These are phyloP conservation scores for Rhododendron henanense DNA, from an alignment of 148 eudicot species.

Conservation along the genomic window DNA sequence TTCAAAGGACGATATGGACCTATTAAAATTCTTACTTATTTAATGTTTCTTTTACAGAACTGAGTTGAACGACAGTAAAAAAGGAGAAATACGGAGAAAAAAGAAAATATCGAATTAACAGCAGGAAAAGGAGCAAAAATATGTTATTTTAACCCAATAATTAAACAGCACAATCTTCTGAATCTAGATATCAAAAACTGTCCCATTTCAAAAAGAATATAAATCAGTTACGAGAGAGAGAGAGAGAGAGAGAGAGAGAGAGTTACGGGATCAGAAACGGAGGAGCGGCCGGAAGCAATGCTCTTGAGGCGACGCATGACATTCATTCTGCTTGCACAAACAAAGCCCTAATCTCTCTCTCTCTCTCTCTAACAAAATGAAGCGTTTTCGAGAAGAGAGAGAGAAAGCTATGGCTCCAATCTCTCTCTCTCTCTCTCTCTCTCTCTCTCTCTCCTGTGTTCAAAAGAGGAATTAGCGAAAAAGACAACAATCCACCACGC, in stretches of 20 bases:
- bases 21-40: not conserved
- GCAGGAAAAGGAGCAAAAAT: not conserved
- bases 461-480: not conserved
- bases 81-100: not conserved
- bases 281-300: constrained; percentile 76
- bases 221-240: not conserved
- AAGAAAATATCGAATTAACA: not conserved
- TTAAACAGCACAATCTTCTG: not conserved
- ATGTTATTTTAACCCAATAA: not conserved
- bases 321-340: constrained; percentile 40
- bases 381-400: constrained; percentile 10
- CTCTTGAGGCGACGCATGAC: constrained; percentile 90
- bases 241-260: constrained; percentile 8
- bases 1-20: not conserved
- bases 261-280: constrained; percentile 80
- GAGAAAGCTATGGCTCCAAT: constrained; percentile 24
- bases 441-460: not conserved
- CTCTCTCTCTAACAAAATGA: not conserved
- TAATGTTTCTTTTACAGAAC: not conserved
- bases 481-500: not conserved
- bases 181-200: not conserved
- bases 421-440: constrained; percentile 17
- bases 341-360: constrained; percentile 16
- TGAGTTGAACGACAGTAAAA: not conserved
- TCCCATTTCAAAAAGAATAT: not conserved